Conservation (phyloP, 306 rosid species). For the Fagus sylvatica region DNA sequence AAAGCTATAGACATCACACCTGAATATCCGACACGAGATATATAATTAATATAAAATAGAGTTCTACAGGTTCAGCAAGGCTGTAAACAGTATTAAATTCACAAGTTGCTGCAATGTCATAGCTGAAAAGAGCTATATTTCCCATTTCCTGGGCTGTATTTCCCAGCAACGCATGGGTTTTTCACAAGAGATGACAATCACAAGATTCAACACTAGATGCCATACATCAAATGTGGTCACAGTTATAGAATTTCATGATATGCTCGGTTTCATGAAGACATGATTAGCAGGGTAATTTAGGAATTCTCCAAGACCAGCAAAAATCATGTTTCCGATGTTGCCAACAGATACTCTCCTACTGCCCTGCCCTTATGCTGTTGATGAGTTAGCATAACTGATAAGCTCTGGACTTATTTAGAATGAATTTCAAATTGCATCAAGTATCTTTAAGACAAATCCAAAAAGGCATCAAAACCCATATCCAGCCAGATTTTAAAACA, state of each 20-base stretch:
- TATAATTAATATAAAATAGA: constrained; percentile 6
- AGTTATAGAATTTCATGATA: neutral
- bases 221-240: neutral
- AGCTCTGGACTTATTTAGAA: neutral
- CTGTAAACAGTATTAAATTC: neutral
- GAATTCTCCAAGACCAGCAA: neutral
- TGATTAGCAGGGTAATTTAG: neutral
- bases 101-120: neutral
- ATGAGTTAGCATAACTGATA: neutral
- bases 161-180: neutral
- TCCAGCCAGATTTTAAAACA: neutral
- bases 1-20: constrained; percentile 98
- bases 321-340: neutral
- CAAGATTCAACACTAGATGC: neutral
- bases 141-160: neutral
- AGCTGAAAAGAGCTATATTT: neutral
- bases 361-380: neutral
- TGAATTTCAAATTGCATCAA: neutral
- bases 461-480: neutral
- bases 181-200: neutral
- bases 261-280: neutral
- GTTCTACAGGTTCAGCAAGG: constrained; percentile 4
- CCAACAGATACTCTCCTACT: neutral
- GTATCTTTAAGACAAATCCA: neutral
- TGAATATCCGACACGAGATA: constrained; percentile 37